Percentiles rank a stretch among this genome's conserved stretches.
Evolutionary conservation across 2,329 filamentous ascomycete genomes (phyloP).

Genomic region (Ophiostoma pallidulum): DNA sequence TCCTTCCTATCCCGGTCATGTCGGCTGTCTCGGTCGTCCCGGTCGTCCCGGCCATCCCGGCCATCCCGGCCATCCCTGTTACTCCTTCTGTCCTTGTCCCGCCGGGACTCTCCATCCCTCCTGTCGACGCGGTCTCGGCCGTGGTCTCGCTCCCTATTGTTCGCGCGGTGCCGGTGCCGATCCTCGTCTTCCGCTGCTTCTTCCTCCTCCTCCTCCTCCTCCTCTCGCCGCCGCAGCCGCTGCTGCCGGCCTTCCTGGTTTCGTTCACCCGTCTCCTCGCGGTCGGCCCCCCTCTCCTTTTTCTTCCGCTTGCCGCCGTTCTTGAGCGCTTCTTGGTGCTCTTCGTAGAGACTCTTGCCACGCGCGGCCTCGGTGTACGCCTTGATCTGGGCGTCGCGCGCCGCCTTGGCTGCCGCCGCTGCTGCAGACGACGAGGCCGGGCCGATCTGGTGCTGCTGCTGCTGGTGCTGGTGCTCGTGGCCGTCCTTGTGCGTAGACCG

Average conservation of each 20-base stretch:
- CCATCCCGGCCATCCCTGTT: background rate
- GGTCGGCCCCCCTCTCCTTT: slow-evolving; percentile 9
- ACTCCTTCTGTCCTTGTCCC: background rate
- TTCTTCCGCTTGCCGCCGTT: slow-evolving; percentile 9
- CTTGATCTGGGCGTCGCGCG: slow-evolving; percentile 37
- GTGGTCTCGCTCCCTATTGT: too few species aligned
- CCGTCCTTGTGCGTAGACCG: slow-evolving; percentile 38
- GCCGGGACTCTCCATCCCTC: background rate
- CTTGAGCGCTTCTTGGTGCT: slow-evolving; percentile 38
- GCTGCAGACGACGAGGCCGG: slow-evolving; percentile 20
- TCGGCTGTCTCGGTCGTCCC: background rate
- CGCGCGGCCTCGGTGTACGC: slow-evolving; percentile 44
- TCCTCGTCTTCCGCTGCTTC: too few species aligned
- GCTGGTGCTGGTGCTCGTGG: slow-evolving; percentile 29
- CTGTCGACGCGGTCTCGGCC: too few species aligned
- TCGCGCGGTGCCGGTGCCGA: too few species aligned
- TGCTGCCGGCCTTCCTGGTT: background rate
- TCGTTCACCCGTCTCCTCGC: background rate
- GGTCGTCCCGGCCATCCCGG: background rate
- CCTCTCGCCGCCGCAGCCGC: too few species aligned
- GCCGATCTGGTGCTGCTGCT: background rate
- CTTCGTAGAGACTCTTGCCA: slow-evolving; percentile 49
- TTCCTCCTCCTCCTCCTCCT: too few species aligned
- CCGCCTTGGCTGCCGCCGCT: slow-evolving; percentile 47
- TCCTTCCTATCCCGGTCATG: background rate